Conservation (phyloP, 306 rosid genomes). For the Ormosia semicastrata region DNA sequence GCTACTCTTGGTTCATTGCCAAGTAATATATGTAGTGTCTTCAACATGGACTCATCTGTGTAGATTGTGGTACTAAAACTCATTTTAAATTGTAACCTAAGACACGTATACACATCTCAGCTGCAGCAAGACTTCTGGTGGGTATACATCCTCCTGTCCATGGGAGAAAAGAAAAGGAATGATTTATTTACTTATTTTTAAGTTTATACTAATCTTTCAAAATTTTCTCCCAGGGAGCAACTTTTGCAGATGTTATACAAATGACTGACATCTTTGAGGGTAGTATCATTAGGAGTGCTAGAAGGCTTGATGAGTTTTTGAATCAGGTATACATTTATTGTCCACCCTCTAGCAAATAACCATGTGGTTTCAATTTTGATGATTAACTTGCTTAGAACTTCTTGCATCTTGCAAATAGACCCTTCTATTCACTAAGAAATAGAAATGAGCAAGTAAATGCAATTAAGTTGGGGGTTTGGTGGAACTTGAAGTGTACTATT, state of each 20-base stretch:
- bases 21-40: background rate
- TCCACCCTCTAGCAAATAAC: background rate
- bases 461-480: slow-evolving; percentile 3
- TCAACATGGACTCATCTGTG: background rate
- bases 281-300: slow-evolving; percentile 90
- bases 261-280: slow-evolving; percentile 99
- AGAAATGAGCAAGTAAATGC: background rate
- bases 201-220: slow-evolving; percentile 21
- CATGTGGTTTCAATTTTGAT: background rate
- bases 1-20: background rate
- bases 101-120: background rate
- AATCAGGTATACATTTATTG: slow-evolving; percentile 65
- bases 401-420: background rate
- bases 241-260: slow-evolving; percentile 84
- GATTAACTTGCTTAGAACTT: background rate
- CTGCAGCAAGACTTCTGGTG: background rate
- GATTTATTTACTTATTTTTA: background rate
- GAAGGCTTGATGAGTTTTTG: slow-evolving; percentile 96
- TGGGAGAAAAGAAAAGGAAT: background rate
- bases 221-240: slow-evolving; percentile 62
- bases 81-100: background rate
- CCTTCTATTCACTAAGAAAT: background rate
- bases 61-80: background rate
- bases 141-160: background rate
- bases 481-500: background rate